Conservation (phyloP, 1,284 basidiomycete species). For the Rhodotorula glutinis region DNA sequence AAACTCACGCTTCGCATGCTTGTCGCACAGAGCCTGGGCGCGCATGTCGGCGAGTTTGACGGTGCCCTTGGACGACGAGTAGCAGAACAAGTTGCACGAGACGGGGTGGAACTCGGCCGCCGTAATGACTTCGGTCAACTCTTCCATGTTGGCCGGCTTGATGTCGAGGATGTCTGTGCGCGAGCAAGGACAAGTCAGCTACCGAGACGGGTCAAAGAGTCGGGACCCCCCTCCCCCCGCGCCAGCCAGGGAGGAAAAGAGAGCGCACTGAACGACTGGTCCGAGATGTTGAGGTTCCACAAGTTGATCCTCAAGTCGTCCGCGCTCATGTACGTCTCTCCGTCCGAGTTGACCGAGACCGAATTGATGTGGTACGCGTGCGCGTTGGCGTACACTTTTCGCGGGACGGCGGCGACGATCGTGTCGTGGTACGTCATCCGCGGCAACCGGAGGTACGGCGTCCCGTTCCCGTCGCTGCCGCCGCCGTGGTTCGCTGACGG, state of each 20-base stretch:
- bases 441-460: constrained; percentile 67
- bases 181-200: not conserved
- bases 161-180: constrained; percentile 94
- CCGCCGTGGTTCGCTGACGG: constrained; percentile 45
- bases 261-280: constrained; percentile 94
- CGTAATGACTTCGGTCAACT: constrained; percentile 98
- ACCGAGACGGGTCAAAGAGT: no score
- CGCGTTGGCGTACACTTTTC: constrained; percentile 98
- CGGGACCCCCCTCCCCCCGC: no score
- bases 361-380: constrained; percentile 99
- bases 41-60: constrained; percentile 99
- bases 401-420: constrained; percentile 95
- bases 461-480: constrained; percentile 5
- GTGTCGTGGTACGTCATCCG: constrained; percentile 92
- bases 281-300: constrained; percentile 97
- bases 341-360: constrained; percentile 98
- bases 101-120: constrained; percentile 97
- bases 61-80: constrained; percentile 98
- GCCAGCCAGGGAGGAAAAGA: not conserved
- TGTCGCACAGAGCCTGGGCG: constrained; percentile 93
- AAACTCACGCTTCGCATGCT: constrained; percentile 85
- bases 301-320: constrained; percentile 96
- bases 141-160: constrained; percentile 99
- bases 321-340: constrained; percentile 98
- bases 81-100: constrained; percentile 99